Percentiles rank a stretch among this genome's conserved stretches.
These are phyloP conservation scores for Tuctoria greenei DNA, from an alignment of 176 grass and related monocot species.

Conservation along the genomic window DNA sequence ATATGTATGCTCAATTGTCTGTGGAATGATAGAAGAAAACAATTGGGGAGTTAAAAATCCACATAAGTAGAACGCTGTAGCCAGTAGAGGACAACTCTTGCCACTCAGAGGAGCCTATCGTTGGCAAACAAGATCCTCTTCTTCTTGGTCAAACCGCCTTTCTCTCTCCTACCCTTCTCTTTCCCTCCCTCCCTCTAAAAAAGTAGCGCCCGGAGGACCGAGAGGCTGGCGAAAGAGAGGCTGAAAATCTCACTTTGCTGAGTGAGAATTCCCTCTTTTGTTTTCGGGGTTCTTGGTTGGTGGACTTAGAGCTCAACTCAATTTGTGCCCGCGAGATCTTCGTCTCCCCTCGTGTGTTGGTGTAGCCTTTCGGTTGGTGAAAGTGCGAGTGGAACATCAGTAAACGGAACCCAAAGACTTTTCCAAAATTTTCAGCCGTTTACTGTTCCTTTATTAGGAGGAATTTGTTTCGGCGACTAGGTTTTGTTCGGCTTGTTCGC, in stretches of 20 bases:
- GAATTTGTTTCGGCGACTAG: constrained; percentile 27
- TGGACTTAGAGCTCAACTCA: constrained; percentile 34
- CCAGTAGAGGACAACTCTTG: constrained; percentile 32
- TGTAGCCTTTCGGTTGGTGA: constrained; percentile 33
- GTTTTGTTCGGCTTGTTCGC: constrained; percentile 9
- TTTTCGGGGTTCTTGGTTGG: constrained; percentile 20
- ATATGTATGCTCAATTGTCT: too few relatives aligned
- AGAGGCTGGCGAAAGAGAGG: constrained; percentile 36
- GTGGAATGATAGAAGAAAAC: too few relatives aligned
- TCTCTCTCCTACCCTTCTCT: constrained; percentile 35
- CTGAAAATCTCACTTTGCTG: constrained; percentile 29
- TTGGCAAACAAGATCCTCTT: constrained; percentile 47
- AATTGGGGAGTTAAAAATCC: too few relatives aligned
- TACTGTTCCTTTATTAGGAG: background rate
- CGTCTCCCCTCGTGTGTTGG: constrained; percentile 32
- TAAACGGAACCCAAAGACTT: background rate
- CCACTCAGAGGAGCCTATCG: constrained; percentile 24
- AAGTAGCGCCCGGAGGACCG: constrained; percentile 42
- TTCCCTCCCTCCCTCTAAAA: constrained; percentile 3
- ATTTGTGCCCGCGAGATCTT: constrained; percentile 39
- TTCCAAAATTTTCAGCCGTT: background rate
- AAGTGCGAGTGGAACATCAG: background rate
- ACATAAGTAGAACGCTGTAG: background rate
- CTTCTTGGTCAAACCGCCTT: constrained; percentile 70
- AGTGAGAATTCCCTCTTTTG: constrained; percentile 23